Conservation (phyloP, 805 yeast species). For the Kregervanrija fluxuum region DNA sequence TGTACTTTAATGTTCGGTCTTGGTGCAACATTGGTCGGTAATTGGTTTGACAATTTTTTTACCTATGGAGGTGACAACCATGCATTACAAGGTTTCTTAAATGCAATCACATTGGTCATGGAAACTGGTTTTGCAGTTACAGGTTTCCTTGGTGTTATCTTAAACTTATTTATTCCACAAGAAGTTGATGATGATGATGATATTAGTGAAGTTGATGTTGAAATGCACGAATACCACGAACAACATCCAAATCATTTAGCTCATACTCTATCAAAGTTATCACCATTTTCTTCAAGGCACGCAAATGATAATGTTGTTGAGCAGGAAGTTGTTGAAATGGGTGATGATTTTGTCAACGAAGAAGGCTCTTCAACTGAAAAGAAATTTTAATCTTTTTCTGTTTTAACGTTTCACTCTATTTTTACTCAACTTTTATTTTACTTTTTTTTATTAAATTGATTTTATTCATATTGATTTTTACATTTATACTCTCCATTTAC, state of each 20-base stretch:
- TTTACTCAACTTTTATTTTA: no score
- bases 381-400: slow-evolving; percentile 1
- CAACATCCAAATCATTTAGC: slow-evolving; percentile 12
- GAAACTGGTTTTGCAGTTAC: slow-evolving; percentile 53
- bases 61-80: slow-evolving; percentile 41
- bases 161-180: slow-evolving; percentile 43
- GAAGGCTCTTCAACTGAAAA: slow-evolving; percentile 20
- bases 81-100: slow-evolving; percentile 38
- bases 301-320: slow-evolving; percentile 13
- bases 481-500: no score
- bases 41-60: slow-evolving; percentile 44
- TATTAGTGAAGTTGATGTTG: slow-evolving; percentile 32
- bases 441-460: no score
- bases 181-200: slow-evolving; percentile 41
- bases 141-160: slow-evolving; percentile 44
- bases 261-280: slow-evolving; percentile 7
- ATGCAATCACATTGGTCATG: slow-evolving; percentile 49
- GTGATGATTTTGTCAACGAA: slow-evolving; percentile 9
- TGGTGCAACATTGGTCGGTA: slow-evolving; percentile 39
- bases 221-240: slow-evolving; percentile 9
- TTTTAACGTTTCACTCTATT: no score
- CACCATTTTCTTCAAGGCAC: slow-evolving; percentile 8
- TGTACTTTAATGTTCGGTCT: slow-evolving; percentile 45
- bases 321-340: slow-evolving; percentile 12
- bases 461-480: no score